A percentile compares a stretch with the other conserved stretches of the same genome.
phyloP scores from a whole-genome alignment of 2,329 filamentous ascomycete species.

The Fusarium sp. region DNA sequence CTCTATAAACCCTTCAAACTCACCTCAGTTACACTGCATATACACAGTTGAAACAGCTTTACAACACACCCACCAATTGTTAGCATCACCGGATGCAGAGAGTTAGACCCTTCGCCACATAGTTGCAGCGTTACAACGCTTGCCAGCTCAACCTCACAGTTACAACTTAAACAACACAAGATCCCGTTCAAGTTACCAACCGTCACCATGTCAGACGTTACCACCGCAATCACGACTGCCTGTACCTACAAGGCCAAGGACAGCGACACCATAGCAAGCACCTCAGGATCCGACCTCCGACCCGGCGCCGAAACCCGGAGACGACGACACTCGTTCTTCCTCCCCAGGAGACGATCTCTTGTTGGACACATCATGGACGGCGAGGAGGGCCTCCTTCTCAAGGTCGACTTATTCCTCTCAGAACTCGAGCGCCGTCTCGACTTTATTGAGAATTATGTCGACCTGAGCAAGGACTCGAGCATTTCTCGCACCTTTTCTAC shows the following conservation, averaged over 20 bases:
- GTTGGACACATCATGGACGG: constrained; percentile 72
- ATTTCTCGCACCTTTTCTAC: constrained; percentile 88
- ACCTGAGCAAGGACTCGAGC: constrained; percentile 84
- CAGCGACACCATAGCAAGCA: constrained; percentile 55
- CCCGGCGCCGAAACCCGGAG: constrained; percentile 52
- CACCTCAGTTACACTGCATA: constrained; percentile 24
- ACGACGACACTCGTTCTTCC: constrained; percentile 69
- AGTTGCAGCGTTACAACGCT: constrained; percentile 35
- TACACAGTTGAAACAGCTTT: constrained; percentile 22
- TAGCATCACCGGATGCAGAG: constrained; percentile 29
- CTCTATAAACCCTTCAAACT: constrained; percentile 25
- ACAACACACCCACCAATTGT: constrained; percentile 5
- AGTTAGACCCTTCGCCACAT: constrained; percentile 23
- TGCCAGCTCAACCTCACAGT: constrained; percentile 19
- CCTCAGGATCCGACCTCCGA: constrained; percentile 58
- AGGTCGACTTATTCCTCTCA: constrained; percentile 83
- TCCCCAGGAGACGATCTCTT: constrained; percentile 70
- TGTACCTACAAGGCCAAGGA: constrained; percentile 53
- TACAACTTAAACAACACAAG: constrained; percentile 31
- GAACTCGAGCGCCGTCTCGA: constrained; percentile 90
- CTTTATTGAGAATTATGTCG: constrained; percentile 88
- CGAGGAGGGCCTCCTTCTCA: constrained; percentile 72
- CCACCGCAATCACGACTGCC: constrained; percentile 56
- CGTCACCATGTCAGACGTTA: constrained; percentile 55
- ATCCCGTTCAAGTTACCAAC: constrained; percentile 17